Evolutionary conservation across 1,284 basidiomycete species (phyloP).

Genomic region (Cryptococcus neoformans): DNA sequence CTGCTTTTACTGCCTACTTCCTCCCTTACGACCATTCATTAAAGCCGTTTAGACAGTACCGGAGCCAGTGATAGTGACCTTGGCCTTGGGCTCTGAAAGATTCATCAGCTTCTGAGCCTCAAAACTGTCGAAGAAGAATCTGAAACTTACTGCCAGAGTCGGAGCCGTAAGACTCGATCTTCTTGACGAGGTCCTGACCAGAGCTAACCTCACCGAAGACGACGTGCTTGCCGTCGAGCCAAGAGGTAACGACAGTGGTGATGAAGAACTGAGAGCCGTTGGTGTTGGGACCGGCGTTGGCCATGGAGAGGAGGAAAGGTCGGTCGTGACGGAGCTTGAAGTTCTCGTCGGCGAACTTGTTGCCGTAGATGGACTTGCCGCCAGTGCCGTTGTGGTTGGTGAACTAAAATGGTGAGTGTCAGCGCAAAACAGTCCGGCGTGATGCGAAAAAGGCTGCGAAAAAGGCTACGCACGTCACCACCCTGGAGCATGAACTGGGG

Average conservation of each 20-base stretch:
- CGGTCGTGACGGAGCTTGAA: conserved; percentile 72
- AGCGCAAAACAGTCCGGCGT: conserved; percentile 1
- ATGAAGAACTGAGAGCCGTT: conserved; percentile 71
- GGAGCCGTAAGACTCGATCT: conserved; percentile 50
- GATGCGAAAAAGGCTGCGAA: not conserved
- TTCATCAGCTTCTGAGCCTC: not conserved
- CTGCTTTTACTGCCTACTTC: no score
- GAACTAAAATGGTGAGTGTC: conserved; percentile 46
- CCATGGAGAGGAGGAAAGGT: conserved; percentile 79
- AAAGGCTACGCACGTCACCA: conserved; percentile 39
- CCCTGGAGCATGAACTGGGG: conserved; percentile 54
- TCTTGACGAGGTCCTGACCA: conserved; percentile 70
- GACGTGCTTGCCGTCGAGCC: conserved; percentile 70
- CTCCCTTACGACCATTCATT: no score
- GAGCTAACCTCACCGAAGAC: conserved; percentile 83
- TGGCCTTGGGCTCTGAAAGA: conserved; percentile 40
- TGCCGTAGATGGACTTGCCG: conserved; percentile 88
- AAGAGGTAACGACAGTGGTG: conserved; percentile 61
- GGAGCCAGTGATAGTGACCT: conserved; percentile 46
- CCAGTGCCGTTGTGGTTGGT: conserved; percentile 71
- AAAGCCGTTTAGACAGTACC: conserved; percentile 38
- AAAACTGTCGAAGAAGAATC: not conserved
- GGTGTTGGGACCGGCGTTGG: conserved; percentile 59
- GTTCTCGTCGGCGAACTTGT: conserved; percentile 88
- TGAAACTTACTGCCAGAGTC: conserved; percentile 44